These are phyloP conservation scores for Paramecium primaurelia DNA, from an alignment of 73 alveolate species.

Conservation along the genomic window DNA sequence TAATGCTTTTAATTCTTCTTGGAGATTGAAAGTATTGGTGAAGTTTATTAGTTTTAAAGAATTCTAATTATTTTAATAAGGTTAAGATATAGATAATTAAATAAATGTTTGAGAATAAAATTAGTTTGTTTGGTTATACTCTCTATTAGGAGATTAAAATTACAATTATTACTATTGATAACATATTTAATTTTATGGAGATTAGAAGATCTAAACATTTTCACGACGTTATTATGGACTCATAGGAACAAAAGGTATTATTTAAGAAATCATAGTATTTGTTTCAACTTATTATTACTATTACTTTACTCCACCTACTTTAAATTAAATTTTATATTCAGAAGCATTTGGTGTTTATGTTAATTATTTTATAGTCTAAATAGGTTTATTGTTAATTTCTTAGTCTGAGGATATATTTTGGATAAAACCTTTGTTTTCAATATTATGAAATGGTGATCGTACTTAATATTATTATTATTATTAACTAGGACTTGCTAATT, in stretches of 20 bases:
- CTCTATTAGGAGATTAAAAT: not conserved
- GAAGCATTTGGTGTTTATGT: not conserved
- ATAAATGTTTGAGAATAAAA: not conserved
- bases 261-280: not conserved
- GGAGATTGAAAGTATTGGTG: not conserved
- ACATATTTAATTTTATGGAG: not conserved
- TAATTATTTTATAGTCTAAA: not conserved
- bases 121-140: not conserved
- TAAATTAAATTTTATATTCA: not conserved
- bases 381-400: not conserved
- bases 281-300: not conserved
- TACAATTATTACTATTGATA: not conserved
- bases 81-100: not conserved
- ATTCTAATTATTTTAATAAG: not conserved
- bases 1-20: not conserved
- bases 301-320: not conserved
- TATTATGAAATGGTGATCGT: not conserved
- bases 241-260: not conserved
- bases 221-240: not conserved
- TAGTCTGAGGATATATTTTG: not conserved
- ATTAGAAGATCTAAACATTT: not conserved
- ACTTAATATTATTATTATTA: not conserved
- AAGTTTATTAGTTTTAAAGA: not conserved
- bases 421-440: not conserved
- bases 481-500: not conserved